Base-by-base conservation (phyloP, 495 filamentous ascomycete genomes). In the Bathelium albidoporum region DNA sequence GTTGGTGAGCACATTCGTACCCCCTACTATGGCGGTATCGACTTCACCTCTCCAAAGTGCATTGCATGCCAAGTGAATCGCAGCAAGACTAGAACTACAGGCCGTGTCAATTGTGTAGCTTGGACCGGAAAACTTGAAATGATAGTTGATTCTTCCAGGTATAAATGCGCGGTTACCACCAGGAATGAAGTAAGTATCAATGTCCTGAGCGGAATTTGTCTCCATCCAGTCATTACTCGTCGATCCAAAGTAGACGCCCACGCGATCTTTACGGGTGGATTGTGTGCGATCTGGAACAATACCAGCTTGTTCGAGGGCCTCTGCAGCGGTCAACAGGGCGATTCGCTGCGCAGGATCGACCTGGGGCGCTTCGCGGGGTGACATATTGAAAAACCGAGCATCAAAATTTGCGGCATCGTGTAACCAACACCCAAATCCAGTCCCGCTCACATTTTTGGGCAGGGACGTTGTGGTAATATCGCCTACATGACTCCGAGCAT, bases 71-170 rank as follows among this genome's bases (percentile, higher is more conserved):
- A 65, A 53, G n/a, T 73, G 68, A 16, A 70, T 70, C 2, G 65
- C 62, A 2, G 69, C 69, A n/a, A 71, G 64, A 59, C 69, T 67
- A 0, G 69, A 71, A 12, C 65, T 67, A 36, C 69, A 71, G 11
- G 69, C 69, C 0, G 69, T 71, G 59, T 71, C 69, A 16, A 71
- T 61, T 24, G 29, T 60, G 36, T 49, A 65, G 53, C 55, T 67
- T 32, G 62, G 62, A 53, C 66, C 69, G 22, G 58, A 59, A 32
- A 70, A 70, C 28, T 70, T 68, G 65, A 78, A 81, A 61, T 72
- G 75, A 66, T 81, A 82, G 61, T 79, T 80, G 3, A 76, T 72
- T 7, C 74, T 69, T 1, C 76, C 76, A 1, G 76, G 76, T 18
- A 62, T 66, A 58, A 79, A 78, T 1, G 76, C 76, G 10, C 76